Base-by-base conservation (phyloP, 1,284 basidiomycete species). In the Cryptococcus sp. region DNA sequence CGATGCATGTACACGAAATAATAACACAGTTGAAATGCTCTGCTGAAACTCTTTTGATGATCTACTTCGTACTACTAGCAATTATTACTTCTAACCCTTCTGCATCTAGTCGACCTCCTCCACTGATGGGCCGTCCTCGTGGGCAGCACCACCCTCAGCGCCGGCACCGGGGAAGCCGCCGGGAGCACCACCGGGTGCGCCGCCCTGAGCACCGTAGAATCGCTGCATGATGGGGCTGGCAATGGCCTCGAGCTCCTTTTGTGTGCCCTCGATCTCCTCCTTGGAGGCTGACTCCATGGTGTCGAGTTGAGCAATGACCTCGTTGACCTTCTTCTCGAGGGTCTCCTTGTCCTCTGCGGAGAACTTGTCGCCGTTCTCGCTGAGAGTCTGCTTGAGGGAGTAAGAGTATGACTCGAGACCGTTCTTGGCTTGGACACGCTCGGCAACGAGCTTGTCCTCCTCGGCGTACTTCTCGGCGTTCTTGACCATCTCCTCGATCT, bases 401-500 rank as follows among this genome's bases (percentile, higher is more conserved):
- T 96, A 99, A 8, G 93, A 80, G 82, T 96, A 97, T 3, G 91
- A 93, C 82, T 96, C 95, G 54, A 68, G 59, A 31, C 38, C 64
- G 60, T 66, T 67, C 62, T 96, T 95, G 70, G 93, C 80, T 50
- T 84, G 75, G 79, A 96, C 95, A 64, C 93, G 90, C 70, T 73
- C 74, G 40, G 78, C 77, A 35, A 77, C 80, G 60, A 77, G 79
- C 68, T 80, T 79, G 72, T 81, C 80, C 60, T 74, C 72, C 49
- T 70, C 73, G 53, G 66, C 71, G 88, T 82, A 72, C 81, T 91
- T 89, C 86, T 94, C 93, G 61, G 93, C 93, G 72, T 95, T 91
- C 65, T 51, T 46, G 60, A 97, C 88, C 95, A 99, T 98, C 77
- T 91, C 88, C 82, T 98, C 94, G 67, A 98, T 98, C 81, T 98